Base-by-base conservation (phyloP, 805 yeast genomes). In the Wickerhamomyces bisporus region DNA sequence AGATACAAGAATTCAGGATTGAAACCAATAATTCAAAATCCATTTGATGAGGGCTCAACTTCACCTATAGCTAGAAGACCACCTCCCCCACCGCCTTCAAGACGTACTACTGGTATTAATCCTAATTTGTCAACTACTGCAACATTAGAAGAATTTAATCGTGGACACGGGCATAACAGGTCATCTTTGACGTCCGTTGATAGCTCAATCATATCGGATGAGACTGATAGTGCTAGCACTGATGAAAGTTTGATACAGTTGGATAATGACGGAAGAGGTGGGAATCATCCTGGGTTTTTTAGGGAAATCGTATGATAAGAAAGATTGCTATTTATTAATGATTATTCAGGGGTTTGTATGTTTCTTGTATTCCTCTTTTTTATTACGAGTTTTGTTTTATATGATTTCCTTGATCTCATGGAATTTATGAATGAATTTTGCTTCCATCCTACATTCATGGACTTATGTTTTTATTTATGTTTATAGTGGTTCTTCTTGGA, bases 241-340 rank as follows among this genome's bases (percentile, higher is more conserved):
- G 58, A 53, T 38, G 58, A 50, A 26, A 44, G 49, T 9, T 36
- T 52, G 25, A 35, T 50, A 12, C 44, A 38, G 13, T 38, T 41
- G 26, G 42, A 35, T 11, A 39, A 40, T 8, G 40, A 31, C 20
- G 32, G 31, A 32, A 15, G 33, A 23, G 29, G 26, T 19, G 38
- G 35, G 10, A 31, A 34, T 14, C 38, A 30, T 27, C 32, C 38
- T 12, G 57, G 56, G 1, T 48, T 52, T 30, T 54, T 53, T 18
- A 52, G 26, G 34, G 58, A 53, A 36, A 47, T 48, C 36, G 55
- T 53, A 26, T 45, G 40, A 40, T n/a, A n/a, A n/a, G n/a, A n/a
- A n/a, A n/a, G n/a, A n/a, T n/a, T n/a, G n/a, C n/a, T n/a, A n/a
- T n/a, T n/a, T n/a, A n/a, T n/a, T n/a, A n/a, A n/a, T n/a, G n/a